These are phyloP conservation scores for Cyclotella kingstonii DNA, from an alignment of 108 stramenopile species.

Conservation along the genomic window DNA sequence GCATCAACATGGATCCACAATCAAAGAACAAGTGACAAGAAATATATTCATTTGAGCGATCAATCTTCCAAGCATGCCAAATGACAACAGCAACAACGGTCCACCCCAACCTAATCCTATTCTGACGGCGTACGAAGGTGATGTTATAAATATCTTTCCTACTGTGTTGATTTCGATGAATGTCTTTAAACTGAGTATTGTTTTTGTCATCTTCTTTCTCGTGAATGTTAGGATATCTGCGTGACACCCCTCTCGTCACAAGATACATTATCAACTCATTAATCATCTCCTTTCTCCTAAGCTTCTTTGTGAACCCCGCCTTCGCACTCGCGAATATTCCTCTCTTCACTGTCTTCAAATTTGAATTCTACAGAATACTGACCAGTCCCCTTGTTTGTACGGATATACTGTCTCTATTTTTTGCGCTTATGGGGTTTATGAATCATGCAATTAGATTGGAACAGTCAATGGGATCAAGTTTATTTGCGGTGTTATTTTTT, in stretches of 20 bases:
- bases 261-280: constrained; percentile 59
- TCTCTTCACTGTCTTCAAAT: constrained; percentile 60
- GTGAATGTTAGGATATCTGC: constrained; percentile 32
- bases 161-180: no score
- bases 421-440: constrained; percentile 68
- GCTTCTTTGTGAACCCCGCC: constrained; percentile 54
- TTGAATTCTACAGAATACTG: constrained; percentile 77
- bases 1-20: no score
- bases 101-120: constrained; percentile 24
- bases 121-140: constrained; percentile 26
- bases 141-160: background rate
- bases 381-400: constrained; percentile 68
- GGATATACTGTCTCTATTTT: constrained; percentile 56
- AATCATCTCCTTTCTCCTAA: constrained; percentile 51
- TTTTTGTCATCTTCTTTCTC: background rate
- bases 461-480: constrained; percentile 63
- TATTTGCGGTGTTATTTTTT: constrained; percentile 64
- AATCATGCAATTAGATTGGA: constrained; percentile 71
- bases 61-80: background rate
- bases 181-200: background rate
- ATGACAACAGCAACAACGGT: constrained; percentile 13
- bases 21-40: no score
- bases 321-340: constrained; percentile 72
- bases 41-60: no score
- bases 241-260: constrained; percentile 73